Evolutionary conservation across 2,329 filamentous ascomycete species (phyloP), one percentile per base, ranked within the genome.

Genomic region (Hymenoscyphus infarciens): DNA sequence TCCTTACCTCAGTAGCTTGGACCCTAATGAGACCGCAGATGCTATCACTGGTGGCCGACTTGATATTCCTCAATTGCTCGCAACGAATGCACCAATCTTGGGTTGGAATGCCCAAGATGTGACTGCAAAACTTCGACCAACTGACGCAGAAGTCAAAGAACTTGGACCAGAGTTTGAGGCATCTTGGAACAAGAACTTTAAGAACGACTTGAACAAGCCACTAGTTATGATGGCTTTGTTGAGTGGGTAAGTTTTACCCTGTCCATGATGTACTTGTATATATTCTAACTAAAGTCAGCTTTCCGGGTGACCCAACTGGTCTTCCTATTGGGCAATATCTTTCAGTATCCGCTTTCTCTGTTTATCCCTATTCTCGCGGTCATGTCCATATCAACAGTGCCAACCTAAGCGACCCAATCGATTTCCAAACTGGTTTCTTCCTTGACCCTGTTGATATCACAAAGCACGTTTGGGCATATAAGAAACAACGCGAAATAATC

Each of bases 391-490:
- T 87, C 69, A 79, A 77, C 1, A 66, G 72, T 0, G 61, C 78
- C 0, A 69, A 73, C 5, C 69, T 75, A 2, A 68, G 71, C 8
- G 79, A 81, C 33, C 69, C 75, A 0, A 69, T 80, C 1, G 81
- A 86, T 64, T 86, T 88, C 62, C 77, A 83, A 56, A 76, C 79
- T 0, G 85, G 84, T 19, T 85, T 79, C 72, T 78, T 88, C 55
- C 78, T 74, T 4, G 81, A 87, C 58, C 65, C 74, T 1, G 70
- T 84, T 25, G 85, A 87, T 67, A 31, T 86, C 31, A 81, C 81
- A 71, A 83, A 80, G 67, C 79, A 83, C 10, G 67, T 84, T 7
- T 87, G 84, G 84, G 79, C 77, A 0, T 88, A 89, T 77, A 88
- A 88, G 74, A 82, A 80, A 65, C 78, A 81, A 27, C 83, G 86